Evolutionary conservation across 2,329 filamentous ascomycete genomes (phyloP).

Genomic region (Colletotrichum limetticola): DNA sequence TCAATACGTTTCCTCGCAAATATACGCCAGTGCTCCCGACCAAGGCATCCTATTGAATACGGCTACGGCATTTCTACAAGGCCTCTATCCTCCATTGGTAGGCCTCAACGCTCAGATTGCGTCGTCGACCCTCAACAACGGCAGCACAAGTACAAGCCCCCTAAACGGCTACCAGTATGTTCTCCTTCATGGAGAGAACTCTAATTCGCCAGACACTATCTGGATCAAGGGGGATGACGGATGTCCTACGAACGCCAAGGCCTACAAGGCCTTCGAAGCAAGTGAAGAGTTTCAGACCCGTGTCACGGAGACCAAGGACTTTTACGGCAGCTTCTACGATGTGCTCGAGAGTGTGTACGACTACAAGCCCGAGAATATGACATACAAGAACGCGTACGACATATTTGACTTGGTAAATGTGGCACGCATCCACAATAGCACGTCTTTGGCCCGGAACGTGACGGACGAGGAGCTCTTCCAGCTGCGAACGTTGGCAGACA

Average conservation of each 20-base stretch:
- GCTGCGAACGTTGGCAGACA: slow-evolving; percentile 46
- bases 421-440: slow-evolving; percentile 45
- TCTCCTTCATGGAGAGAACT: slow-evolving; percentile 42
- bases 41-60: slow-evolving; percentile 47
- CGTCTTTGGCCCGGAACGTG: slow-evolving; percentile 43
- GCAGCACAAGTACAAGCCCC: slow-evolving; percentile 18
- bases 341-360: slow-evolving; percentile 45
- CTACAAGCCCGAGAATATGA: slow-evolving; percentile 44
- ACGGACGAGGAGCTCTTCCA: slow-evolving; percentile 46
- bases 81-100: slow-evolving; percentile 46
- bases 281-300: slow-evolving; percentile 42
- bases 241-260: slow-evolving; percentile 43
- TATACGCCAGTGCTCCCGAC: slow-evolving; percentile 47
- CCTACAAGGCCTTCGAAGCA: slow-evolving; percentile 42
- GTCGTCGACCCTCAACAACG: slow-evolving; percentile 40
- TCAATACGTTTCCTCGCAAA: slow-evolving; percentile 44
- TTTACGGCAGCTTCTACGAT: slow-evolving; percentile 45
- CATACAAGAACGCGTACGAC: slow-evolving; percentile 47
- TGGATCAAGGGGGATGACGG: slow-evolving; percentile 50
- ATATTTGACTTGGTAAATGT: slow-evolving; percentile 50
- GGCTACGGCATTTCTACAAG: slow-evolving; percentile 48
- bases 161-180: slow-evolving; percentile 47
- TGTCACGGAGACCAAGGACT: slow-evolving; percentile 41
- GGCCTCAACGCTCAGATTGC: slow-evolving; percentile 41
- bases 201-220: slow-evolving; percentile 47